A percentile compares a stretch with the other conserved stretches of the same genome.
phyloP scores from a whole-genome alignment of 441 rosid species.

The Eutrema salsugineum region DNA sequence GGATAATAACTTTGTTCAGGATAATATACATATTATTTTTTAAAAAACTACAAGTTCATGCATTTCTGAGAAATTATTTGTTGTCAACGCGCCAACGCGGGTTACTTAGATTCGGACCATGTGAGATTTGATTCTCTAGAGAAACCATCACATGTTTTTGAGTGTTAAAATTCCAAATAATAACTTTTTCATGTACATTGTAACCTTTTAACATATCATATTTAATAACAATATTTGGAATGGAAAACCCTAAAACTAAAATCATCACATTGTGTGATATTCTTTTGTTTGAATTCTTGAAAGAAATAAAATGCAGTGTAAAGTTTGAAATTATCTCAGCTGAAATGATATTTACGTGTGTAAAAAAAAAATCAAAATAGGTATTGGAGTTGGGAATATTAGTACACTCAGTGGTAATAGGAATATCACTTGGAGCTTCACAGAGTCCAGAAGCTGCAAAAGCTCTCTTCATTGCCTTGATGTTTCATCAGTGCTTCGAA shows the following conservation, averaged over 20 bases:
- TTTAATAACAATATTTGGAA: neutral
- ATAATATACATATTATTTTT: neutral
- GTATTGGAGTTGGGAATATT: slow-evolving; percentile 57
- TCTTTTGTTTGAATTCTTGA: neutral
- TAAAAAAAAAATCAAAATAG: slow-evolving; percentile 20
- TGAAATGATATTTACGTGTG: neutral
- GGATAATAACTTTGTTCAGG: neutral
- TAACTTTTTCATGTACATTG: neutral
- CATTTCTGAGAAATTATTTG: neutral
- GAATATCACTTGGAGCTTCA: slow-evolving; percentile 53
- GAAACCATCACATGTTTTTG: slow-evolving; percentile 10
- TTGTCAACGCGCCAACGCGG: neutral
- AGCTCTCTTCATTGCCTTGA: slow-evolving; percentile 45
- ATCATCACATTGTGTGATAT: neutral
- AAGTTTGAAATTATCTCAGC: neutral
- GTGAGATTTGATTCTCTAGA: slow-evolving; percentile 20
- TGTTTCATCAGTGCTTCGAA: slow-evolving; percentile 58
- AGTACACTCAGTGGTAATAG: slow-evolving; percentile 57
- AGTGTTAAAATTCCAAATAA: slow-evolving; percentile 3
- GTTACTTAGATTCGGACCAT: slow-evolving; percentile 23
- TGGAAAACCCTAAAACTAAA: neutral
- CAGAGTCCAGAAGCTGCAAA: slow-evolving; percentile 32
- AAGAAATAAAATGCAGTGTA: neutral
- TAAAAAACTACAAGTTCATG: neutral
- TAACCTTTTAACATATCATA: neutral